Evolutionary conservation across 768 basidiomycete species (phyloP).

Genomic region (Phaeotremella skinneri): DNA sequence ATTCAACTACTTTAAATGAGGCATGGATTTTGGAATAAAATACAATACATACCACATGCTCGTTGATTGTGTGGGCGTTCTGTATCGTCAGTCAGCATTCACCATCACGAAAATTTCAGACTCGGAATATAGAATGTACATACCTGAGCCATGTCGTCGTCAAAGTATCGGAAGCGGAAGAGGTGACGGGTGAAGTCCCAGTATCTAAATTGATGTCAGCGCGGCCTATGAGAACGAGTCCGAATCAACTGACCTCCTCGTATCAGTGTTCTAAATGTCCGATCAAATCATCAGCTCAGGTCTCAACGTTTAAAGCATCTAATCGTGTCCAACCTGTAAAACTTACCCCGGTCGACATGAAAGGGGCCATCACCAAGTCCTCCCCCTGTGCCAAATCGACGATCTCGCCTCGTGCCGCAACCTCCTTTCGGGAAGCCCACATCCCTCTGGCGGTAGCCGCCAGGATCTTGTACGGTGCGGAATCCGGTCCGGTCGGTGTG

Average conservation of each 20-base stretch:
- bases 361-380: conserved; percentile 37
- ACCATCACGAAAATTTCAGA: not conserved
- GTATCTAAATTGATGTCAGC: no score
- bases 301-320: not conserved
- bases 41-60: conserved; percentile 14
- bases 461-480: conserved; percentile 13
- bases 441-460: conserved; percentile 21
- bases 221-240: no score
- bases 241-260: no score
- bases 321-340: conserved; percentile 26
- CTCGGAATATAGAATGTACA: not conserved
- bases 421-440: conserved; percentile 18
- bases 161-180: conserved; percentile 41
- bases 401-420: conserved; percentile 26
- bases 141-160: conserved; percentile 5
- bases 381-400: conserved; percentile 22
- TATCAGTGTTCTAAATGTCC: conserved; percentile 43
- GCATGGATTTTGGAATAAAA: not conserved
- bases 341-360: conserved; percentile 28
- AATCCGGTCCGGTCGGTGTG: conserved; percentile 14
- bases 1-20: not conserved
- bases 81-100: conserved; percentile 3
- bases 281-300: conserved; percentile 1
- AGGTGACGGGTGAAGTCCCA: conserved; percentile 48
- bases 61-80: conserved; percentile 24